A percentile compares a stretch with the other conserved stretches of the same genome.
Conservation (phyloP, 2,329 filamentous ascomycete species). For the Epichloe aotearoae region DNA sequence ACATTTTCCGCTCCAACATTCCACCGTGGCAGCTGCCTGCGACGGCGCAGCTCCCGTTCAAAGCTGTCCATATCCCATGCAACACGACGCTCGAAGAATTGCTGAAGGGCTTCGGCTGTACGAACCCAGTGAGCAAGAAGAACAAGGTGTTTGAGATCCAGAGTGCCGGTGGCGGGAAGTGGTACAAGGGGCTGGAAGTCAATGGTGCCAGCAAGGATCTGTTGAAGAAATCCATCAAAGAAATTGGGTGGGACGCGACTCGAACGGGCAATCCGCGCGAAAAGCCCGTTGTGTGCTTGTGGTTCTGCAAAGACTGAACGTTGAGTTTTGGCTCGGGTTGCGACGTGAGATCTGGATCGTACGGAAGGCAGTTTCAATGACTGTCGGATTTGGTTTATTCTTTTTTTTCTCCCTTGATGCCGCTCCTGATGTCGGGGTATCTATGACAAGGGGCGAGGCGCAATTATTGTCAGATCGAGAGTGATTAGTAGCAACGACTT, state of each 20-base stretch:
- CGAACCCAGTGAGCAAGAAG: slow-evolving; percentile 34
- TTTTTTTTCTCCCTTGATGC: no score
- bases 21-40: slow-evolving; percentile 40
- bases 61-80: slow-evolving; percentile 38
- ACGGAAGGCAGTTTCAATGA: no score
- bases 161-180: slow-evolving; percentile 41
- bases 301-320: slow-evolving; percentile 38
- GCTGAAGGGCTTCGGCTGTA: slow-evolving; percentile 44
- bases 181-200: slow-evolving; percentile 43
- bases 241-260: slow-evolving; percentile 45
- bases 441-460: no score
- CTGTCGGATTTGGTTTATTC: no score
- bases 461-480: no score
- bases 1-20: slow-evolving; percentile 37
- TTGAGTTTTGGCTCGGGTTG: background rate
- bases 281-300: slow-evolving; percentile 46
- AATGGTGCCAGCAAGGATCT: slow-evolving; percentile 34
- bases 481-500: no score
- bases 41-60: slow-evolving; percentile 30
- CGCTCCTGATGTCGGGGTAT: no score
- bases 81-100: slow-evolving; percentile 41
- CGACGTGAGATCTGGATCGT: no score
- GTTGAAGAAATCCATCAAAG: slow-evolving; percentile 35
- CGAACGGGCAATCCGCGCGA: slow-evolving; percentile 33
- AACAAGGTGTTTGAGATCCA: slow-evolving; percentile 46